Evolutionary conservation across 2,329 filamentous ascomycete genomes (phyloP), one percentile per base, ranked within the genome.

Genomic region (Chaetomium globosum): DNA sequence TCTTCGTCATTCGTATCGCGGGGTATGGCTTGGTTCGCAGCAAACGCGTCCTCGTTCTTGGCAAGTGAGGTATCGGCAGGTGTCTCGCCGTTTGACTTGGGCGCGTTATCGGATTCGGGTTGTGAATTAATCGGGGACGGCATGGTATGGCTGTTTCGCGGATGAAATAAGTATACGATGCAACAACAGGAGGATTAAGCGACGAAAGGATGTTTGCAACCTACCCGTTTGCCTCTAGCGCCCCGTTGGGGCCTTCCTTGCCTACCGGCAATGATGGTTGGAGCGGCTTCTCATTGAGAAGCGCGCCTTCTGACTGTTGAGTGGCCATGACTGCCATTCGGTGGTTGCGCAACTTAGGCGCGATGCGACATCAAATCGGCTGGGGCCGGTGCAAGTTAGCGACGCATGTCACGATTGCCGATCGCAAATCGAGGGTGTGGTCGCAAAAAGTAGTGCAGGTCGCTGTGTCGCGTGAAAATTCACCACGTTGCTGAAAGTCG

Each of bases 251-350:
- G 65, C 68, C 69, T 51, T 71, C 71, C 51, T 75, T 78, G 53
- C 82, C 79, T 67, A 78, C 75, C 72, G 85, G 80, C 31, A 57
- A 6, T 64, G 85, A 79, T 81, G 84, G 84, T 71, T 79, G 80
- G 72, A 71, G 61, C 12, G 81, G 79, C 73, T 86, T 87, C 72
- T 82, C 76, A 72, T 83, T 83, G 73, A 75, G 70, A 70, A 74
- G 68, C 67, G 76, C 71, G 61, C 75, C 73, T 72, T 83, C 78
- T 67, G 79, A 75, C 54, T 75, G 76, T 67, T 81, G 80, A 71
- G 82, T 82, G 68, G 82, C 80, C 83, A 85, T 85, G 73, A 79
- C 79, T 80, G 81, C 80, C 78, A 80, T 81, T 77, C 77, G 80
- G 76, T 74, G 72, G 71, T 61, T 71, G 69, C 62, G 64, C 59